Evolutionary conservation across 441 rosid species (phyloP).

Genomic region (Gossypium lobatum): DNA sequence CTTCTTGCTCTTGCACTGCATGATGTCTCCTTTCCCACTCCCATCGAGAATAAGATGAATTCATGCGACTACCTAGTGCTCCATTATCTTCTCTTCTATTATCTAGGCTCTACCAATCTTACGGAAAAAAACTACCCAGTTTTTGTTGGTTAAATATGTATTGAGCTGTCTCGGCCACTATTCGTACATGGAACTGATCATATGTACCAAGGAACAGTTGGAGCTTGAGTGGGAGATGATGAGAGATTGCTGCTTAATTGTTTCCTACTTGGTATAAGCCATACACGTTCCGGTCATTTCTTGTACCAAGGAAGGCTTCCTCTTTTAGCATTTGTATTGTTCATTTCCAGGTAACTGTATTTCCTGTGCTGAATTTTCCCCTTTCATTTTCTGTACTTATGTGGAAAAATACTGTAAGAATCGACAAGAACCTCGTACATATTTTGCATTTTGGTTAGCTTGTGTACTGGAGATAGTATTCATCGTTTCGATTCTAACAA

Average conservation of each 20-base stretch:
- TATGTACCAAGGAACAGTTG: background rate
- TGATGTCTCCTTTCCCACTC: background rate
- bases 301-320: background rate
- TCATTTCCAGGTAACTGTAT: slow-evolving; percentile 20
- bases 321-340: background rate
- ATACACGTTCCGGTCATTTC: slow-evolving; percentile 1
- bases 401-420: background rate
- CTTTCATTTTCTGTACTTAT: background rate
- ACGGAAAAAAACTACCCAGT: background rate
- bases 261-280: slow-evolving; percentile 8
- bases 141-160: background rate
- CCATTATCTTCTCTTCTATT: background rate
- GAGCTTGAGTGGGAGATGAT: background rate
- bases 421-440: background rate
- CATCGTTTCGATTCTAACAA: background rate
- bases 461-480: background rate
- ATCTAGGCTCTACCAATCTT: background rate
- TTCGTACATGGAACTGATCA: background rate
- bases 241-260: background rate
- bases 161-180: background rate
- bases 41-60: background rate
- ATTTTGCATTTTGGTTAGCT: background rate
- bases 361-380: slow-evolving; percentile 12
- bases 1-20: slow-evolving; percentile 42
- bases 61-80: background rate